These are phyloP conservation scores for Funneliformis caledonium DNA, from an alignment of 371 early-diverging fungal genomes.

Conservation along the genomic window DNA sequence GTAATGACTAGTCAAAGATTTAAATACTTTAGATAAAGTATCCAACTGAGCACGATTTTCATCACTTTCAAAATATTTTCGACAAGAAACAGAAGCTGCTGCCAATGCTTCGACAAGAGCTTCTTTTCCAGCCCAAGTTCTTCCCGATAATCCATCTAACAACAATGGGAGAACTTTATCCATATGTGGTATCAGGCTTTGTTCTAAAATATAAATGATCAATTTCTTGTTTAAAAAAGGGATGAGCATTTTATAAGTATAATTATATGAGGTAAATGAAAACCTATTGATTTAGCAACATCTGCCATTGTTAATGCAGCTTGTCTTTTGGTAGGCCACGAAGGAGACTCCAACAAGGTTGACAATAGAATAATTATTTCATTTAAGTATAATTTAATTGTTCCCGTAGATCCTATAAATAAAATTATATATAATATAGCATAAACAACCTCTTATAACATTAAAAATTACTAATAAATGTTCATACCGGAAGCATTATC, in stretches of 20 bases:
- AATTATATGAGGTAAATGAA: conserved; percentile 32
- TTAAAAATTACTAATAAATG: conserved; percentile 36
- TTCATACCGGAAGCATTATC: conserved; percentile 71
- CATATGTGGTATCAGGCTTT: conserved; percentile 50
- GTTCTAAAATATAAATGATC: not conserved
- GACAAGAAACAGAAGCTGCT: conserved; percentile 60
- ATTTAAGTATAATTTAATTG: conserved; percentile 61
- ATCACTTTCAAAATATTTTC: conserved; percentile 51
- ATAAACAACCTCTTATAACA: not conserved
- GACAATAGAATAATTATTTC: conserved; percentile 68
- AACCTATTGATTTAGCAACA: conserved; percentile 55
- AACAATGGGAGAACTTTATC: conserved; percentile 65
- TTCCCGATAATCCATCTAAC: conserved; percentile 67
- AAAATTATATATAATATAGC: not conserved
- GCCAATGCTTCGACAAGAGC: conserved; percentile 75
- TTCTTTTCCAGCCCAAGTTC: conserved; percentile 92
- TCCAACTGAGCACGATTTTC: conserved; percentile 54
- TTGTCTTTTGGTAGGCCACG: conserved; percentile 82
- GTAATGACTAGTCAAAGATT: not conserved
- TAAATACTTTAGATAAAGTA: conserved; percentile 46
- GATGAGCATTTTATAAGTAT: not conserved
- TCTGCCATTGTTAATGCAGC: conserved; percentile 74
- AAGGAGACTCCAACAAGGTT: conserved; percentile 63
- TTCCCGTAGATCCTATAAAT: conserved; percentile 58
- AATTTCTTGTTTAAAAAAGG: not conserved